Percentiles rank a stretch among this genome's conserved stretches.
Conservation (phyloP, 768 basidiomycete genomes). For the Tylopilus plumbeoviolaceoides region DNA sequence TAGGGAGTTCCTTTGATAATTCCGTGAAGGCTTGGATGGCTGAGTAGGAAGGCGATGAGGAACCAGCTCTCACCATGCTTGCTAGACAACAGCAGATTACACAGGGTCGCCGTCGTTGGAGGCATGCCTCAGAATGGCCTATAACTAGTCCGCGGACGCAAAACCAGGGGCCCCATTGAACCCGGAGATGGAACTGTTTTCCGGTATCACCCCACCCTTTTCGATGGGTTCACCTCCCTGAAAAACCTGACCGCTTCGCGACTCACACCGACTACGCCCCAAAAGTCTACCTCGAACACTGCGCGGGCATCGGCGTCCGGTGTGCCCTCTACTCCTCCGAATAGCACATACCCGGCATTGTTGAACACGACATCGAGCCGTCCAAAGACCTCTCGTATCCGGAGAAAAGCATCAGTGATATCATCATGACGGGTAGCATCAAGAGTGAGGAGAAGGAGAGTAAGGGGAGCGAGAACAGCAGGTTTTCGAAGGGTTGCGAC, state of each 20-base stretch:
- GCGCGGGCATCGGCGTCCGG: conserved; percentile 28
- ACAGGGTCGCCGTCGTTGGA: neutral
- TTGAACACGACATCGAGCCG: conserved; percentile 42
- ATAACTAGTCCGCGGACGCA: neutral
- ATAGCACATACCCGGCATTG: conserved; percentile 34
- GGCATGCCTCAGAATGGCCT: too few relatives aligned
- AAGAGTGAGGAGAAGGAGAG: conserved; percentile 30
- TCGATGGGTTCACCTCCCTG: conserved; percentile 29
- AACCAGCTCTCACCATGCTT: conserved; percentile 10
- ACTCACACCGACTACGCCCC: conserved; percentile 15
- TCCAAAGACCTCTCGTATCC: conserved; percentile 32
- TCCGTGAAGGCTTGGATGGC: conserved; percentile 12
- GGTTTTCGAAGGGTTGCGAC: conserved; percentile 42
- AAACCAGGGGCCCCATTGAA: conserved; percentile 3
- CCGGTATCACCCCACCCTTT: conserved; percentile 11
- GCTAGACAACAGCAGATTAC: neutral
- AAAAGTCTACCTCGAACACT: conserved; percentile 33
- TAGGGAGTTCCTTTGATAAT: conserved; percentile 9
- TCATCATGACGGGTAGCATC: conserved; percentile 35
- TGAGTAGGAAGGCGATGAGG: too few relatives aligned
- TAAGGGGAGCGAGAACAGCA: conserved; percentile 28
- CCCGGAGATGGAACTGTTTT: conserved; percentile 9
- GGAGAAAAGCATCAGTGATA: conserved; percentile 32
- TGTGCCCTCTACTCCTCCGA: conserved; percentile 34
- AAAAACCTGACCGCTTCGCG: conserved; percentile 28